phyloP scores from a whole-genome alignment of 495 filamentous ascomycete genomes.

The Penicillium mononematosum region DNA sequence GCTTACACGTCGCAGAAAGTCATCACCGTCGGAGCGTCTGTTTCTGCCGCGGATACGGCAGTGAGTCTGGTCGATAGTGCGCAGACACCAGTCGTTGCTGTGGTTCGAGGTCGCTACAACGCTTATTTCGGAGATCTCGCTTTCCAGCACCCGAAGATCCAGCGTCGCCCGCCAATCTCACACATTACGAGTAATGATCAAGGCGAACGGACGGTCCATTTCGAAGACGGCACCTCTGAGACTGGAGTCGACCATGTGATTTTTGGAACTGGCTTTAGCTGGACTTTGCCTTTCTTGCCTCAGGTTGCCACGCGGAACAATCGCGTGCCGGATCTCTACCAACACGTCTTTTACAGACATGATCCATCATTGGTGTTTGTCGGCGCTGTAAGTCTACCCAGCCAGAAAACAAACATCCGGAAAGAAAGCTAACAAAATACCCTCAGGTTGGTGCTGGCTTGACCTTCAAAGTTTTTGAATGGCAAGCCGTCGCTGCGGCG shows the following conservation, averaged over 20 bases:
- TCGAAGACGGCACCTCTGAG: conserved; percentile 50
- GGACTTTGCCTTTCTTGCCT: conserved; percentile 55
- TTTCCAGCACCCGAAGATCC: conserved; percentile 51
- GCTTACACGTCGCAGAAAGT: conserved; percentile 34
- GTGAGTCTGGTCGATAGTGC: conserved; percentile 36
- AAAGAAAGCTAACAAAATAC: conserved; percentile 32
- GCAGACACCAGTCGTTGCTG: conserved; percentile 36
- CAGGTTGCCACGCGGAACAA: conserved; percentile 50
- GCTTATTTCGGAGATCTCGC: conserved; percentile 51
- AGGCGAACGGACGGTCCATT: conserved; percentile 37
- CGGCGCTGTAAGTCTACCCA: conserved; percentile 43
- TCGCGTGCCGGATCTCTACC: conserved; percentile 54
- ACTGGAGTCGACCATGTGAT: conserved; percentile 54
- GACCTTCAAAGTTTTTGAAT: conserved; percentile 61
- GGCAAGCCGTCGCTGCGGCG: conserved; percentile 58
- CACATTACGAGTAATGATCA: conserved; percentile 40
- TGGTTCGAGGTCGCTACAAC: conserved; percentile 47
- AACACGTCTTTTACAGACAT: conserved; percentile 52
- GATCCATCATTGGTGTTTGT: conserved; percentile 41
- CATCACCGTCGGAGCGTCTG: conserved; percentile 42
- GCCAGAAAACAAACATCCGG: conserved; percentile 7
- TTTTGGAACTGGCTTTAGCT: conserved; percentile 57
- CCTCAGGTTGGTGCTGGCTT: conserved; percentile 54
- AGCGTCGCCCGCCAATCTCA: conserved; percentile 44
- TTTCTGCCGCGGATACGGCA: conserved; percentile 46